Conservation (phyloP, 441 rosid genomes). For the Capsella rubella region DNA sequence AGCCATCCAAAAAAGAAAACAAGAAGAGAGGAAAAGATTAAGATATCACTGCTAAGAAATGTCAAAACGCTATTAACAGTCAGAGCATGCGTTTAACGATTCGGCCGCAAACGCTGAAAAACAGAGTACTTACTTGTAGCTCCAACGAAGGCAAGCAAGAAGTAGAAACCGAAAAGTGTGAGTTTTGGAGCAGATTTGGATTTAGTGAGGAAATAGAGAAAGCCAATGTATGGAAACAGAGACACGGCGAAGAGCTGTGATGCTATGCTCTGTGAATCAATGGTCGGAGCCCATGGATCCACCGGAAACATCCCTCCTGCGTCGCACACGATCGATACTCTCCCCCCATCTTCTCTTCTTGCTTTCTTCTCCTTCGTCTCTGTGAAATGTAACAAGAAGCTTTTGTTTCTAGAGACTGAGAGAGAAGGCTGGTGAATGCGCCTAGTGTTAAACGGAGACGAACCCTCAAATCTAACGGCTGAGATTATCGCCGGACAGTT, state of each 20-base stretch:
- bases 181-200: slow-evolving; percentile 84
- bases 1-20: slow-evolving; percentile 25
- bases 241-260: slow-evolving; percentile 83
- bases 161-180: slow-evolving; percentile 92
- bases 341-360: slow-evolving; percentile 41
- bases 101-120: slow-evolving; percentile 12
- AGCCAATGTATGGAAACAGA: slow-evolving; percentile 78
- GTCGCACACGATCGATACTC: slow-evolving; percentile 50
- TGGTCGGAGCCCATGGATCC: slow-evolving; percentile 84
- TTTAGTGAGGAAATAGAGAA: slow-evolving; percentile 85
- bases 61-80: slow-evolving; percentile 10
- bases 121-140: slow-evolving; percentile 72
- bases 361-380: slow-evolving; percentile 21
- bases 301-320: slow-evolving; percentile 69
- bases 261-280: slow-evolving; percentile 81
- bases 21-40: slow-evolving; percentile 3
- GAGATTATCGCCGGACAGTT: slow-evolving; percentile 34
- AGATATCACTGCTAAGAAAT: slow-evolving; percentile 7
- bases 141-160: slow-evolving; percentile 89
- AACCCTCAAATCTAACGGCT: slow-evolving; percentile 14
- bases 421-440: slow-evolving; percentile 5
- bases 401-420: slow-evolving; percentile 31
- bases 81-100: background rate
- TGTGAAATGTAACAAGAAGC: slow-evolving; percentile 29
- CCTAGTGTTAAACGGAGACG: slow-evolving; percentile 32